Evolutionary conservation across 2,329 filamentous ascomycete species (phyloP).

Genomic region (Dothiorella sarmentorum): DNA sequence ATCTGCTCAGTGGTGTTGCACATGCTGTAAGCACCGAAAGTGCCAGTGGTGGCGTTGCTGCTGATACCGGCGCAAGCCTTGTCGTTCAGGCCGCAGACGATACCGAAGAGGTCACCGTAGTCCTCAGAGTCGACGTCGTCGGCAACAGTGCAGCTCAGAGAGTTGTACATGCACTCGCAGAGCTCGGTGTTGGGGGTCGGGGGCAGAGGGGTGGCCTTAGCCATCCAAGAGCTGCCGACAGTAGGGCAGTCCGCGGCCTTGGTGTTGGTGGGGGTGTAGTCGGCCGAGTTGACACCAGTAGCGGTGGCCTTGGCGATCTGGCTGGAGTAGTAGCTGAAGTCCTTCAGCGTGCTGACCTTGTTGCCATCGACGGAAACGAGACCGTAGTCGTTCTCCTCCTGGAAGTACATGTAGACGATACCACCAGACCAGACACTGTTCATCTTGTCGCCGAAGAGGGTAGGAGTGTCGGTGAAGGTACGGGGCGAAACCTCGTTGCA

Average conservation of each 20-base stretch:
- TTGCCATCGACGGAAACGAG: constrained; percentile 62
- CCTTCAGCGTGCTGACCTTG: constrained; percentile 63
- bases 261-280: constrained; percentile 71
- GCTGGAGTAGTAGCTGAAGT: constrained; percentile 70
- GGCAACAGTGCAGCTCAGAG: constrained; percentile 67
- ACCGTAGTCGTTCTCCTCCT: constrained; percentile 87
- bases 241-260: constrained; percentile 68
- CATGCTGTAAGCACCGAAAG: constrained; percentile 76
- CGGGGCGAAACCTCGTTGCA: constrained; percentile 76
- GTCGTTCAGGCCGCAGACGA: constrained; percentile 61
- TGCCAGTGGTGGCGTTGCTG: constrained; percentile 63
- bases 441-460: constrained; percentile 80
- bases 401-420: constrained; percentile 98
- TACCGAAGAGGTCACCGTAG: constrained; percentile 68
- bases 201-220: constrained; percentile 65
- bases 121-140: constrained; percentile 54
- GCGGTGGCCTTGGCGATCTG: constrained; percentile 68
- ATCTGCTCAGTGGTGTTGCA: constrained; percentile 69
- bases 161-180: constrained; percentile 75
- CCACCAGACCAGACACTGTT: constrained; percentile 85
- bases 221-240: constrained; percentile 64
- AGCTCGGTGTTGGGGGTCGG: constrained; percentile 74
- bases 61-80: constrained; percentile 65
- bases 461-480: constrained; percentile 78
- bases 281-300: constrained; percentile 59